Evolutionary conservation across 2,329 filamentous ascomycete genomes (phyloP), one percentile per base, ranked within the genome.

Genomic region (Aspergillus ibericus): DNA sequence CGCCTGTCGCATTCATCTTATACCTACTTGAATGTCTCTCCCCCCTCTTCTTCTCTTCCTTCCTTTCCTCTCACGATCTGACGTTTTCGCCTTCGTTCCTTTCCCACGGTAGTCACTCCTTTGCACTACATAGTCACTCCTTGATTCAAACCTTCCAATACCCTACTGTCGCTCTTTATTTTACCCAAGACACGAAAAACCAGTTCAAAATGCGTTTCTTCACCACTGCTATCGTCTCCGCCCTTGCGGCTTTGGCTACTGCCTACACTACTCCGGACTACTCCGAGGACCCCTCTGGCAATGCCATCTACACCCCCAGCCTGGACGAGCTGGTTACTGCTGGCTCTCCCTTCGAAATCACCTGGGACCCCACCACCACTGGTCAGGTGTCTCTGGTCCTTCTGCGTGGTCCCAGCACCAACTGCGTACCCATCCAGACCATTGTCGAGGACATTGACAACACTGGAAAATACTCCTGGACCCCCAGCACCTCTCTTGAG

Each of bases 261-360:
- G 75, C 75, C 60, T 66, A 71, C 70, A 74, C 70, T 53, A 20
- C 64, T 35, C 74, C 75, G 60, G 68, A 78, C 67, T 73, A 73
- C 73, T 57, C 42, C 55, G 58, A 73, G 59, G 3, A 44, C 18
- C 77, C 76, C 35, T 53, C 56, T 53, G 85, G 83, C 68, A 88
- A 88, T 72, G 75, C 85, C 53, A 83, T 87, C 75, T 66, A 65
- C 61, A 72, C 70, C 20, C 85, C 84, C 32, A 77, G 79, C 56
- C 71, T 84, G 63, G 76, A 79, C 68, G 75, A 82, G 70, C 70
- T 81, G 55, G 83, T 88, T 55, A 80, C 81, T n/a, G 83, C 74
- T 60, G 84, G 83, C 72, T 69, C 80, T 71, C 67, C 77, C 57
- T 88, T 78, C 80, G 79, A 76, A 68, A 84, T 88, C 79, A 84